Evolutionary conservation across 139 green algal genomes (phyloP), one percentile per base, ranked within the genome.

Genomic region (Diplosphaera chodatii): DNA sequence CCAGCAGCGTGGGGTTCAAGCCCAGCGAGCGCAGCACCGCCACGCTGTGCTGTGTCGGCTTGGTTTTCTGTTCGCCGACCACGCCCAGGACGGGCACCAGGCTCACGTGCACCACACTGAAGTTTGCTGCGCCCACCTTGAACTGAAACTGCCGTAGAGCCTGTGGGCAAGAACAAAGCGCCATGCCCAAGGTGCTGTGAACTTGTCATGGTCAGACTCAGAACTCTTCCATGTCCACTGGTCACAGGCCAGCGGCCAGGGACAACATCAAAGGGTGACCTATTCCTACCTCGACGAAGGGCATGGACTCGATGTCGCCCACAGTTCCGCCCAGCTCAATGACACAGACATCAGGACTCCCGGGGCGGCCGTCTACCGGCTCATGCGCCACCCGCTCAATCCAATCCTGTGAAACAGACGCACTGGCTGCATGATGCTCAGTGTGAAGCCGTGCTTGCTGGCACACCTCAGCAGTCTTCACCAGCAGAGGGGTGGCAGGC

Each of bases 11-110:
- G 27, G 95, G 95, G 68, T 88, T 92, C 63, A 99, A 80, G 32
- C 95, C 95, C 77, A 98, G 83, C 28, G 87, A 93, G 59, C 95
- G 82, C 74, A 99, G 85, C 68, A 91, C 87, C 59, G 88, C 73
- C 67, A 99, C 94, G 40, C 82, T 93, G 84, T 99, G 95, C 86
- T 99, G 95, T 25, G 95, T 99, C 32, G 95, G 95, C 88, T 99
- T 99, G 28, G 95, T 99, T 80, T 99, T 99, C 87, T 99, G 94
- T 89, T 97, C 94, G 6, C 94, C 95, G 56, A 99, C 95, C 37
- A 95, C 95, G 29, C 95, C 95, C 40, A 99, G 92, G 22, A 98
- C 91, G 0, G 95, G 95, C 64, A 99, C 94, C 73, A 99, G 81
- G 77, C 77, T 92, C 30, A 99, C 95, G 74, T 99, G 95, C 65